Evolutionary conservation across 768 basidiomycete genomes (phyloP).

Genomic region (Calocera cornea): DNA sequence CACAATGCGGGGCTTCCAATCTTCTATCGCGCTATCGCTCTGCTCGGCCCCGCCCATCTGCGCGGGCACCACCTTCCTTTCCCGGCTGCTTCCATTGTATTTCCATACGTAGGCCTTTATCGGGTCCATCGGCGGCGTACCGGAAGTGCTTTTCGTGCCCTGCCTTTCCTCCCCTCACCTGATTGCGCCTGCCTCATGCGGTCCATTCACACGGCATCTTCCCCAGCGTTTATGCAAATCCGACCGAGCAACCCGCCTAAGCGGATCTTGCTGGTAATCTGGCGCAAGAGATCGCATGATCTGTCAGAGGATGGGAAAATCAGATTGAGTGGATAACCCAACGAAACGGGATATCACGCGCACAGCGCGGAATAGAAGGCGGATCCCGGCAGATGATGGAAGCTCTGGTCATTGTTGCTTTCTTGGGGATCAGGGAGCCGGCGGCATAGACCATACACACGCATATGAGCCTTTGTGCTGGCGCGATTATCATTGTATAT

Average conservation of each 20-base stretch:
- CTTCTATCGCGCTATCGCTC: not conserved
- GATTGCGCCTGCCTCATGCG: not conserved
- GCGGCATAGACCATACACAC: no score
- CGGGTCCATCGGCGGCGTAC: not conserved
- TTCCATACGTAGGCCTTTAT: not conserved
- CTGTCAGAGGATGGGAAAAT: constrained; percentile 5
- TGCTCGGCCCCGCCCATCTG: not conserved
- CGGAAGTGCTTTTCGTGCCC: not conserved
- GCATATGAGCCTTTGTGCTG: no score
- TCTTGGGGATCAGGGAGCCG: no score
- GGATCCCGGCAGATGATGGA: not conserved
- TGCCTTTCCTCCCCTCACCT: not conserved
- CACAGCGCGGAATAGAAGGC: not conserved
- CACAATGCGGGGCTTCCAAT: not conserved
- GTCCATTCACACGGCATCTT: not conserved
- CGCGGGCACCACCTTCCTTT: not conserved
- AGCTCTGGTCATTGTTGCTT: no score
- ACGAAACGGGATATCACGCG: not conserved
- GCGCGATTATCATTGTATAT: no score
- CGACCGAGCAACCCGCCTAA: not conserved
- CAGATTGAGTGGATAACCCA: not conserved
- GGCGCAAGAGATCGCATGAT: not conserved
- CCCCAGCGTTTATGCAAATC: not conserved
- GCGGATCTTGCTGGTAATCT: not conserved
- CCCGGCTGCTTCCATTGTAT: not conserved